A percentile compares a stretch with the other conserved stretches of the same genome.
These are phyloP conservation scores for Hibiscus trionum DNA, from an alignment of 345 rosid species.

Conservation along the genomic window DNA sequence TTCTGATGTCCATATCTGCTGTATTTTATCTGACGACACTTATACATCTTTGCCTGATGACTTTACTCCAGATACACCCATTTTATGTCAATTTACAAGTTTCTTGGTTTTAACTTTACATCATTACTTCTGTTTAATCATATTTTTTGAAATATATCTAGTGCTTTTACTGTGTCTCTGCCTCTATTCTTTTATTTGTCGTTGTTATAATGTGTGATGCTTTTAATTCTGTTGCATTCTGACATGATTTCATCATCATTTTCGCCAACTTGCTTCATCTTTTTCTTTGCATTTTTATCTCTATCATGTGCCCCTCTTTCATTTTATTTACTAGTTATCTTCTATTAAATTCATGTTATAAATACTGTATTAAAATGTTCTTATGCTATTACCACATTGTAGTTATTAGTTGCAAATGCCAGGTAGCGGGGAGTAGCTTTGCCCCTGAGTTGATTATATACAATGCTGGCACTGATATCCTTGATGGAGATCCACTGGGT, in stretches of 20 bases:
- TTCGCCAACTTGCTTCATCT: not conserved
- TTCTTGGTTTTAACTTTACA: not conserved
- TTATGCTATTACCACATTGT: not conserved
- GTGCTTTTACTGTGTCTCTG: not conserved
- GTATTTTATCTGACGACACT: not conserved
- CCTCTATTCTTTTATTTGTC: not conserved
- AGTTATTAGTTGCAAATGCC: constrained; percentile 14
- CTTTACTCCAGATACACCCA: not conserved
- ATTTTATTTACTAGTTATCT: not conserved
- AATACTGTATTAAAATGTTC: not conserved
- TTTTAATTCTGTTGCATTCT: not conserved
- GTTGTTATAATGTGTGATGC: not conserved
- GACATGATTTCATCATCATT: constrained; percentile 1
- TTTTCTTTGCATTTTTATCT: not conserved
- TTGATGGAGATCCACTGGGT: constrained; percentile 95
- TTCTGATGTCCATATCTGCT: not conserved
- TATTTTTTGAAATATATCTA: not conserved
- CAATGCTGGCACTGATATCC: constrained; percentile 96
- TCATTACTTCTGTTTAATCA: not conserved
- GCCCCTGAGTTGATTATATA: constrained; percentile 58
- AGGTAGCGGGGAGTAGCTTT: constrained; percentile 66
- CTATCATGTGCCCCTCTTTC: not conserved
- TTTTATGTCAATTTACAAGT: not conserved
- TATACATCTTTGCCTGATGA: not conserved
- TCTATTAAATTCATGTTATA: not conserved